A percentile compares a stretch with the other conserved stretches of the same genome.
Evolutionary conservation across 768 basidiomycete species (phyloP).

Genomic region (Pholiota microspora): DNA sequence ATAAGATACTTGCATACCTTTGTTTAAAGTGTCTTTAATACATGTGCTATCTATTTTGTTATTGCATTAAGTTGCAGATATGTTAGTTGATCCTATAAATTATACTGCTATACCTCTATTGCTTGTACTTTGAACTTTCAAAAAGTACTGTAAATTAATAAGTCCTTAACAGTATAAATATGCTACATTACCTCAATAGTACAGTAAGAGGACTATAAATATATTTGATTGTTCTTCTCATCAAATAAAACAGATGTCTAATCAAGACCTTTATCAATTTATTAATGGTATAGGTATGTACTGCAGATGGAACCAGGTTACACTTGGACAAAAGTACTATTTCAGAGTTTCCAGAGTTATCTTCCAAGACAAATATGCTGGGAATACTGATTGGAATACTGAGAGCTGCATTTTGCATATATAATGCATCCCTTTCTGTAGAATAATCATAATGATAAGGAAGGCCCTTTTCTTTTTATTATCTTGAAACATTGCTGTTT

Average conservation of each 20-base stretch:
- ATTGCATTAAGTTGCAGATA: background rate
- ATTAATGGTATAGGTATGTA: background rate
- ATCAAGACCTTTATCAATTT: background rate
- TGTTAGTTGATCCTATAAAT: conserved; percentile 3
- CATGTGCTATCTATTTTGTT: background rate
- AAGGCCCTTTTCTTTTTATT: too few relatives aligned
- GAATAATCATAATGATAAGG: too few relatives aligned
- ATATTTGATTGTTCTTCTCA: background rate
- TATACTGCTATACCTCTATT: background rate
- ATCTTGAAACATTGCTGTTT: too few relatives aligned
- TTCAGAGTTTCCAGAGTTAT: too few relatives aligned
- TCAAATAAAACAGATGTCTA: background rate
- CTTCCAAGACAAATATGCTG: too few relatives aligned
- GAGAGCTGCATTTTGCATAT: too few relatives aligned
- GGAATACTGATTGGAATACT: too few relatives aligned
- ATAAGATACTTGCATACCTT: background rate
- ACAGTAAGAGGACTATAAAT: background rate
- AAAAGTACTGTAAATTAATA: background rate
- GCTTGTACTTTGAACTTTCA: background rate
- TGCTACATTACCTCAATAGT: background rate
- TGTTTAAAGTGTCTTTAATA: background rate
- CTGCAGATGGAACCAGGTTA: background rate
- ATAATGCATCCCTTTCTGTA: too few relatives aligned
- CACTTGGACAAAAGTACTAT: background rate
- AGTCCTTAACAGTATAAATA: background rate